These are phyloP conservation scores for Alectoria sarmentosa DNA, from an alignment of 495 filamentous ascomycete genomes.

Conservation along the genomic window DNA sequence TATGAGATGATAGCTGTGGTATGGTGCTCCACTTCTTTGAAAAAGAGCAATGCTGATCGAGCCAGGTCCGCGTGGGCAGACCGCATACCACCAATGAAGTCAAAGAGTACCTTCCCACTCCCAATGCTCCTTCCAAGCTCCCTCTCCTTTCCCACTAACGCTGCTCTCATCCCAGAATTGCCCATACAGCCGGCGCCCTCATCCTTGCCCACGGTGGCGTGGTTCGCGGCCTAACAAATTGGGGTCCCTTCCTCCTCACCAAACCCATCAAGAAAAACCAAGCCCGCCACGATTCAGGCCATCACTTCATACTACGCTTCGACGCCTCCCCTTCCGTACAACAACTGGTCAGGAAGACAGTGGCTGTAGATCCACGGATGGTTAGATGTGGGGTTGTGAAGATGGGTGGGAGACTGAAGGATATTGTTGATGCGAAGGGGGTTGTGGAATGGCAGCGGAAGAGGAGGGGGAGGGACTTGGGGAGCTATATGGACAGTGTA, in stretches of 20 bases:
- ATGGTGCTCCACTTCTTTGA: constrained; percentile 38
- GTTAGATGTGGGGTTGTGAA: constrained; percentile 81
- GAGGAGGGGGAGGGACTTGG: constrained; percentile 4
- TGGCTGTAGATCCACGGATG: constrained; percentile 86
- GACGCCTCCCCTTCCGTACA: constrained; percentile 67
- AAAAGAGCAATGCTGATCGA: constrained; percentile 15
- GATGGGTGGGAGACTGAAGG: constrained; percentile 69
- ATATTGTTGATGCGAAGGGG: constrained; percentile 56
- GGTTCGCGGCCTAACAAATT: constrained; percentile 86
- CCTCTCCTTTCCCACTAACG: constrained; percentile 3
- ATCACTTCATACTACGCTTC: constrained; percentile 98
- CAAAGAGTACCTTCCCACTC: constrained; percentile 62
- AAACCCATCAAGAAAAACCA: constrained; percentile 68
- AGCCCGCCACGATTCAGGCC: constrained; percentile 68
- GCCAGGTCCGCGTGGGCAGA: constrained; percentile 77
- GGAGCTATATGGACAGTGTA: not conserved
- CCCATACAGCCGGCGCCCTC: constrained; percentile 72
- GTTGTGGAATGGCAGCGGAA: constrained; percentile 48
- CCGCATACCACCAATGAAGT: constrained; percentile 62
- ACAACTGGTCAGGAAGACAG: constrained; percentile 59
- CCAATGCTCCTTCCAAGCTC: constrained; percentile 13
- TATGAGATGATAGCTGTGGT: constrained; percentile 97
- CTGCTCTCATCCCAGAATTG: constrained; percentile 54
- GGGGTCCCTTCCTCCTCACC: constrained; percentile 84
- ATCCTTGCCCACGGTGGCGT: constrained; percentile 83